These are phyloP conservation scores for Yamadazyma laniorum DNA, from an alignment of 805 yeast genomes.

Conservation along the genomic window DNA sequence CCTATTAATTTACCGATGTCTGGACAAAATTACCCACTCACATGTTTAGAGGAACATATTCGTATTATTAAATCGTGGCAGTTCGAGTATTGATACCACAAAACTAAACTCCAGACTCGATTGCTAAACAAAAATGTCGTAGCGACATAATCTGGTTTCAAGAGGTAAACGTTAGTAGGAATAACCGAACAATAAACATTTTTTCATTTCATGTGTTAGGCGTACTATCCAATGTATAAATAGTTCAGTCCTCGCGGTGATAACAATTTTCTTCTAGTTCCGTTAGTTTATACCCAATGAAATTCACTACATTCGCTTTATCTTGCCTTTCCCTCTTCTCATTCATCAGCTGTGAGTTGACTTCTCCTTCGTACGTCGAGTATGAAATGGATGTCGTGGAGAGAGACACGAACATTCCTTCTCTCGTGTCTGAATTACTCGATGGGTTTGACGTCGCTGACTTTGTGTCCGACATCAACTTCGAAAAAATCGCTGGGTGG, in stretches of 20 bases:
- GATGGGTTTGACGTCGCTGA: slow-evolving; percentile 21
- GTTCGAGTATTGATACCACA: no score
- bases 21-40: no score
- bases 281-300: slow-evolving; percentile 12
- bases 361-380: slow-evolving; percentile 10
- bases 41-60: no score
- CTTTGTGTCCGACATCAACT: slow-evolving; percentile 11
- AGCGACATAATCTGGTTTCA: no score
- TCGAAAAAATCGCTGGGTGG: slow-evolving; percentile 29
- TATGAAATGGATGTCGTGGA: slow-evolving; percentile 13
- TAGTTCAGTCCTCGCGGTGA: background rate
- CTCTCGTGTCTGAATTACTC: slow-evolving; percentile 14
- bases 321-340: slow-evolving; percentile 13
- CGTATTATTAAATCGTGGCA: no score
- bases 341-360: slow-evolving; percentile 9
- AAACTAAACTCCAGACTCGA: no score
- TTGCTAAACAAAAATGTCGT: no score
- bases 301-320: slow-evolving; percentile 15
- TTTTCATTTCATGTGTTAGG: no score
- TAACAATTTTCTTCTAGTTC: background rate
- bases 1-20: no score
- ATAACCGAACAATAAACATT: no score
- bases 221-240: background rate
- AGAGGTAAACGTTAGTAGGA: no score
- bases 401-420: slow-evolving; percentile 16